Evolutionary conservation across 2,329 filamentous ascomycete genomes (phyloP), one percentile per base, ranked within the genome.

Genomic region (Didymella pinodella): DNA sequence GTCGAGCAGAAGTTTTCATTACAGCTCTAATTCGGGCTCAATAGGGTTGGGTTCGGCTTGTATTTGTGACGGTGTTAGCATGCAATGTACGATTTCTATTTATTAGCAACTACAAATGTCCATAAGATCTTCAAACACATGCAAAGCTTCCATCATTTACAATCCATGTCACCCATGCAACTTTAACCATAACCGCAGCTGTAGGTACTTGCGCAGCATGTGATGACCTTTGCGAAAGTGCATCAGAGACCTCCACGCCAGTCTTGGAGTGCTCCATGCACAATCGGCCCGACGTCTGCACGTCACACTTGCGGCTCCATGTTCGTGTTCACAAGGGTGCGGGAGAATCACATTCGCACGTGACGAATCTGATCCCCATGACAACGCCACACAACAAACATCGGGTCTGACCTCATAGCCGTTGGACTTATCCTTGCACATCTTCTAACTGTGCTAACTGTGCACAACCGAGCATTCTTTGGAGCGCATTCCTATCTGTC

Each of bases 11-110:
- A 62, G 58, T 72, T 68, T 71, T 62, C 60, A 69, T 68, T 65
- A 68, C 64, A 58, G 58, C 59, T 69, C 61, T 66, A 63, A 69
- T 67, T 62, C 59, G 61, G 66, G 65, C 65, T 69, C 65, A 64
- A 62, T 58, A 63, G 65, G 67, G 61, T 67, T 70, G 67, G 69
- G 65, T 67, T 66, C 63, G 70, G 67, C 63, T 72, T 76, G 74
- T 76, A 77, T 67, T 73, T 75, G 65, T 74, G 67, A 69, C 55
- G 68, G 69, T 69, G 63, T 74, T 74, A 75, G 73, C 73, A 74
- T 75, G 74, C 72, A 73, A 74, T 75, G 64, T 72, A 74, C 65
- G 65, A 70, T 61, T 65, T 64, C 65, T 70, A 61, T 63, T 54
- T 64, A 65, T 68, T 63, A 55, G 43, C 53, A 59, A 46, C 41